Evolutionary conservation across 768 basidiomycete genomes (phyloP), one percentile per base, ranked within the genome.

Genomic region (Strobilomyces confusus): DNA sequence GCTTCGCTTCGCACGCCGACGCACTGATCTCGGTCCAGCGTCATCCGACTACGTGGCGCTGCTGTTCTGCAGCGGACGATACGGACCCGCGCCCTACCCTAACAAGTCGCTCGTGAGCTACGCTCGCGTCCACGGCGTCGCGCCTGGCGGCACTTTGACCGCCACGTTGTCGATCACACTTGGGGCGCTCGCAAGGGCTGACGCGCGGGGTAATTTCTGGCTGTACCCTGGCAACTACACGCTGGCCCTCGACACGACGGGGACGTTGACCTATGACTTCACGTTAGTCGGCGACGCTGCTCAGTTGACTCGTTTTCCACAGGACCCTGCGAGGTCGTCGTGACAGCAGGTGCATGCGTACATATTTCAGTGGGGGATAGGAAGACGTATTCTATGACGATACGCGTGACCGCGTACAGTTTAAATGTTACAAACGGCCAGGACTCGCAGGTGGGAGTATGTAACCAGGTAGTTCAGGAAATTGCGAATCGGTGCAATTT

Each of bases 1-100:
- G 22, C 20, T 23, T 17, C 2, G 1, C 23, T 22, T 36, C 6
- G 14, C 2, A 22, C 8, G 33, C 29, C 32, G 20, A 22, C 13
- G 12, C 20, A 9, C n/a, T 29, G 19, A 47, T 36, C 13, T 25
- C 11, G n/a, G 14, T 9, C 29, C n/a, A 58, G 66, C 71, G 13
- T 65, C 75, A 0, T 83, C 80, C 12, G 81, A 84, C 65, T 82
- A 80, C 58, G 78, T 80, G 22, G 74, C 79, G 9, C 72, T 82
- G 48, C 68, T 81, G 14, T 84, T 82, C 67, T 62, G 76, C 53
- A 76, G 72, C 44, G 74, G 76, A 23, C 71, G 70, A 5, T 74
- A 70, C 23, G 81, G 81, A 2, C 79, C 80, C 3, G 60, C 74
- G 15, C 81, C 81, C 1, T 72, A 71, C 49, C 80, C 80, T 20